Percentiles rank a stretch among this genome's conserved stretches.
These are phyloP conservation scores for Ophiostoma sp. DNA, from an alignment of 2,329 filamentous ascomycete genomes.

Conservation along the genomic window DNA sequence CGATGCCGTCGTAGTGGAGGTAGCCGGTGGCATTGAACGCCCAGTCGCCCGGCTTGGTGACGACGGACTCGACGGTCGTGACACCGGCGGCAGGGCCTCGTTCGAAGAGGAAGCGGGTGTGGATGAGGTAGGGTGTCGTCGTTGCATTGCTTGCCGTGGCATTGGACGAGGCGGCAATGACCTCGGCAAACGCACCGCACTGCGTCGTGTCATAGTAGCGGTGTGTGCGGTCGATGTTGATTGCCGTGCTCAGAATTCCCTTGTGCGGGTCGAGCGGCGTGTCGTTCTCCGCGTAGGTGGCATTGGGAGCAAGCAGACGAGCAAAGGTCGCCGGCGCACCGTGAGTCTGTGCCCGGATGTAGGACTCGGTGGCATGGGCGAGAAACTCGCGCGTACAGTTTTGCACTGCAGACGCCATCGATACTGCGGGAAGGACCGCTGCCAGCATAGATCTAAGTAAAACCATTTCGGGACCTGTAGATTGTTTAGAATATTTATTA, in stretches of 20 bases:
- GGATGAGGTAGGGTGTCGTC: neutral
- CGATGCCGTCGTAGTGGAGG: neutral
- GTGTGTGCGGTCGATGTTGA: neutral
- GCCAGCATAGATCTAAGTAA: neutral
- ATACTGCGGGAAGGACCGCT: neutral
- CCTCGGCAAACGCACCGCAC: neutral
- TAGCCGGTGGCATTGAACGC: neutral
- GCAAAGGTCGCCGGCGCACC: neutral
- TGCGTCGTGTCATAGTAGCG: neutral
- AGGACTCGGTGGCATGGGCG: neutral
- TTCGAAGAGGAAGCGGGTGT: neutral
- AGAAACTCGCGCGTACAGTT: neutral
- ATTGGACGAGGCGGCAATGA: neutral
- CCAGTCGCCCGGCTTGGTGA: neutral
- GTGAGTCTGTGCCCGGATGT: neutral
- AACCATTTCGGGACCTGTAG: no score
- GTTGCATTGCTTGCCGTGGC: neutral
- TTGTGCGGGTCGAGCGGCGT: neutral
- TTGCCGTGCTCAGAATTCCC: neutral
- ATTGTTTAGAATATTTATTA: no score
- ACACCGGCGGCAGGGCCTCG: neutral
- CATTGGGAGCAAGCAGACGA: neutral
- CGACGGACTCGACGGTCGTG: neutral
- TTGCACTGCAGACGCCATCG: neutral
- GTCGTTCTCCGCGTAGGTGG: neutral